Evolutionary conservation across 257 asterid genomes (phyloP).

Genomic region (Lycium barbarum): DNA sequence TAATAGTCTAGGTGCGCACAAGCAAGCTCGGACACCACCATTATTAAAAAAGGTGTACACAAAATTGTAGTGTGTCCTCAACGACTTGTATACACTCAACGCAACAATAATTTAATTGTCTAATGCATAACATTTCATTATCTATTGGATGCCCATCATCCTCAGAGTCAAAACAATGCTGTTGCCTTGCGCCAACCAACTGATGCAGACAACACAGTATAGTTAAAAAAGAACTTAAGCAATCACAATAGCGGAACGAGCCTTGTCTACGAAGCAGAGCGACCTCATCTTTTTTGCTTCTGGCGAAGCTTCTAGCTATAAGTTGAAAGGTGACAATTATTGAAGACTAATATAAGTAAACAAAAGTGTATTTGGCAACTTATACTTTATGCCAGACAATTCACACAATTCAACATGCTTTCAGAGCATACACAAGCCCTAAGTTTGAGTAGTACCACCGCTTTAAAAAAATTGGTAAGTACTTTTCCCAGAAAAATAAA

Average conservation of each 20-base stretch:
- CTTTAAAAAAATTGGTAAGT: not conserved
- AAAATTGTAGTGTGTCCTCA: not conserved
- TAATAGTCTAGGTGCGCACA: not conserved
- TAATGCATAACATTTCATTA: not conserved
- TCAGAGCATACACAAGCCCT: not conserved
- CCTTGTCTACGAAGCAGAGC: too few species aligned
- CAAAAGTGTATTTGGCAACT: not conserved
- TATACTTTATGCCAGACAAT: not conserved
- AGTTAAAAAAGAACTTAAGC: not conserved
- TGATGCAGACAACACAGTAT: not conserved
- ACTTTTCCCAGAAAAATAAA: not conserved
- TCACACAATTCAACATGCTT: conserved; percentile 5
- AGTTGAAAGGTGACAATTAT: not conserved
- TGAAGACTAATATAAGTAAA: not conserved
- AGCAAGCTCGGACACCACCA: not conserved
- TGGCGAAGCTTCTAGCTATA: not conserved
- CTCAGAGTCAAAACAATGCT: not conserved
- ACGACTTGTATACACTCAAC: not conserved
- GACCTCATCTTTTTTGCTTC: too few species aligned
- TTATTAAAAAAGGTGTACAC: not conserved
- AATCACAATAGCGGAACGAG: not conserved
- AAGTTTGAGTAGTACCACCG: not conserved
- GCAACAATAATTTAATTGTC: not conserved
- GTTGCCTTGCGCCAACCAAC: not conserved
- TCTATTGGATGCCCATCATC: not conserved